phyloP scores from a whole-genome alignment of 257 asterid species.

The Anisodus acutangulus region DNA sequence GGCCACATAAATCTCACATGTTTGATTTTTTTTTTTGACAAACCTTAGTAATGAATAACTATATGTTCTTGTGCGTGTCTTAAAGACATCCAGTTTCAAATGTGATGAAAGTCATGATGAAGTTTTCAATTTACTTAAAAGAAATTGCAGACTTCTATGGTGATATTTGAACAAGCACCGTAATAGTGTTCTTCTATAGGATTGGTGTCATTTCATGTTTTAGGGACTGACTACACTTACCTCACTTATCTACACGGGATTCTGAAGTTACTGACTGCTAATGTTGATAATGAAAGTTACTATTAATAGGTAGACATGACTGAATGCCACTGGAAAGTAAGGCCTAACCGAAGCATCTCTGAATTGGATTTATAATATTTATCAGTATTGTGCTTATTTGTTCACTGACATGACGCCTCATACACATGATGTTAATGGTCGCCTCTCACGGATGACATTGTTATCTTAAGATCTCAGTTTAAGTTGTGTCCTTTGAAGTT shows the following conservation, averaged over 20 bases:
- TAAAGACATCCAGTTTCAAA: background rate
- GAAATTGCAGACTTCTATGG: background rate
- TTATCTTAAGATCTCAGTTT: background rate
- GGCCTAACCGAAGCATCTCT: background rate
- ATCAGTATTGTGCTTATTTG: background rate
- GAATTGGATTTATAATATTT: background rate
- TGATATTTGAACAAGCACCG: background rate
- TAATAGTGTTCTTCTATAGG: background rate
- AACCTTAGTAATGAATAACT: background rate
- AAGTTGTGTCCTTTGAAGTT: background rate
- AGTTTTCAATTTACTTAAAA: background rate
- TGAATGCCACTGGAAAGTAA: background rate
- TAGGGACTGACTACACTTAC: background rate
- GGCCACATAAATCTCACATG: background rate
- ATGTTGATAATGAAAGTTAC: background rate
- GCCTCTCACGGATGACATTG: background rate
- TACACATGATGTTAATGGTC: background rate
- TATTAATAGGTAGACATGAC: background rate
- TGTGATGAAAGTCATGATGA: background rate
- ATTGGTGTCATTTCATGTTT: conserved; percentile 16
- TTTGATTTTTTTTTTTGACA: background rate
- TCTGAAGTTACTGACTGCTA: background rate
- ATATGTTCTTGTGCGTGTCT: background rate
- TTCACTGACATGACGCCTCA: background rate
- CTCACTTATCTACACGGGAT: background rate